Percentiles rank a stretch among this genome's conserved stretches.
Conservation (phyloP, 1,284 basidiomycete genomes). For the Peniophora sp. region DNA sequence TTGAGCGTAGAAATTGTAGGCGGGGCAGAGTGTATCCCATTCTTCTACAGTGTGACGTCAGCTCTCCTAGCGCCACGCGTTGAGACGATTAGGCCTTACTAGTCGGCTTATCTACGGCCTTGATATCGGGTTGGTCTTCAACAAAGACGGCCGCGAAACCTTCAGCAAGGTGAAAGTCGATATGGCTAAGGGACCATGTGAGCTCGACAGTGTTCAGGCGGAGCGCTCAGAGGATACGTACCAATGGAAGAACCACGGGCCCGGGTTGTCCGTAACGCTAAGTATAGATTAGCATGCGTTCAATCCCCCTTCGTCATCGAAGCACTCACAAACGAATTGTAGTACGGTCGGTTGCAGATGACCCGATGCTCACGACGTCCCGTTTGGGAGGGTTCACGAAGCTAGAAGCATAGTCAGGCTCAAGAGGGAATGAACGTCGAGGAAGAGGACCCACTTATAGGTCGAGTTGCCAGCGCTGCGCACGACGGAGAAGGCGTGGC, state of each 20-base stretch:
- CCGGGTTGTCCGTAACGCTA: conserved; percentile 33
- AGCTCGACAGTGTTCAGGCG: no score
- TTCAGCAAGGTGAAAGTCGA: conserved; percentile 33
- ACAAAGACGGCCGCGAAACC: conserved; percentile 35
- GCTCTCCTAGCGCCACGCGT: no score
- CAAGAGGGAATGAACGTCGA: conserved; percentile 21
- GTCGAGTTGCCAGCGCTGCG: conserved; percentile 19
- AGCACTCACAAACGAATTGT: conserved; percentile 21
- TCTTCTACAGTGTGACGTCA: no score
- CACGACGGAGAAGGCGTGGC: conserved; percentile 21
- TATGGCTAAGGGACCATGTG: not conserved
- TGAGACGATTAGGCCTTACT: conserved; percentile 1
- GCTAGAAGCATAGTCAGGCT: conserved; percentile 16
- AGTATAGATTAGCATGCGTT: no score
- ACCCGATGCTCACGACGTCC: conserved; percentile 23
- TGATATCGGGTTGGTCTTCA: conserved; percentile 20
- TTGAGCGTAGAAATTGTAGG: no score
- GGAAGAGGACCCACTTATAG: conserved; percentile 21
- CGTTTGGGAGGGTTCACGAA: conserved; percentile 22
- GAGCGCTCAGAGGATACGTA: conserved; percentile 14
- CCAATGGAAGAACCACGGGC: conserved; percentile 42
- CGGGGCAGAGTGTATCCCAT: no score
- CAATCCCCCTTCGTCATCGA: no score
- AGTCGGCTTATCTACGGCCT: conserved; percentile 10
- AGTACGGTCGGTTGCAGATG: conserved; percentile 18